Evolutionary conservation across 139 green algal species (phyloP).

Genomic region (Chlorella sp.): DNA sequence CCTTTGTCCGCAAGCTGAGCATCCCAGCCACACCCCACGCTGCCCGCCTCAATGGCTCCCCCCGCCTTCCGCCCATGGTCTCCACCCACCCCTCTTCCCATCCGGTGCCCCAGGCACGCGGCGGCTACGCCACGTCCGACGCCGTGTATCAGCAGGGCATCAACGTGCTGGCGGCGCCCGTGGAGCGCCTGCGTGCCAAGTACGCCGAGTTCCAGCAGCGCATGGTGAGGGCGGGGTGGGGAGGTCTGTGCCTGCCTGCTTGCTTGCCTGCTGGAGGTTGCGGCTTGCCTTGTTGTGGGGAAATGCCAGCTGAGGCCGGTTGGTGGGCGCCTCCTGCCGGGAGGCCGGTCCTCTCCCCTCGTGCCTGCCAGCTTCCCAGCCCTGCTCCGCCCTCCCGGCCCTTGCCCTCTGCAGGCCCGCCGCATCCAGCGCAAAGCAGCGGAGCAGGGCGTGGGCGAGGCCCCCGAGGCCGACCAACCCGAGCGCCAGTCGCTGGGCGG

Average conservation of each 20-base stretch:
- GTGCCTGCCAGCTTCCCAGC: not conserved
- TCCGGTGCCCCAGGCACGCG: not conserved
- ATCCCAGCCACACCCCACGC: no score
- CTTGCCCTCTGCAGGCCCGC: slow-evolving; percentile 52
- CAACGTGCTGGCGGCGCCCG: slow-evolving; percentile 64
- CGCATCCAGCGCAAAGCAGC: slow-evolving; percentile 73
- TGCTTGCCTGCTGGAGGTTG: not conserved
- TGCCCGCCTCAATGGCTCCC: no score
- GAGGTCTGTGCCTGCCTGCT: not conserved
- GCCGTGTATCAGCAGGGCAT: slow-evolving; percentile 81
- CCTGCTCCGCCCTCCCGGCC: not conserved
- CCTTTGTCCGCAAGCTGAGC: no score
- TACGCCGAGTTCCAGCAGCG: slow-evolving; percentile 82
- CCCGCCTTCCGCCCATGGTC: not conserved
- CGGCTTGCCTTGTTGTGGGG: not conserved
- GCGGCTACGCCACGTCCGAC: slow-evolving; percentile 67
- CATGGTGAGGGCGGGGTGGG: slow-evolving; percentile 65
- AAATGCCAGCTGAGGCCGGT: no score
- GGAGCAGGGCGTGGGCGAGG: slow-evolving; percentile 43
- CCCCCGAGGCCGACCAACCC: slow-evolving; percentile 23
- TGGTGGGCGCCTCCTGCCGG: no score
- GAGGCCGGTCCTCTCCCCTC: not conserved
- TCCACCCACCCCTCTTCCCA: not conserved
- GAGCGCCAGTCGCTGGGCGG: slow-evolving; percentile 39
- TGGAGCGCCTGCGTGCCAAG: slow-evolving; percentile 79